Evolutionary conservation across 176 grass and related monocot species (phyloP).

Genomic region (Guadua angustifolia): DNA sequence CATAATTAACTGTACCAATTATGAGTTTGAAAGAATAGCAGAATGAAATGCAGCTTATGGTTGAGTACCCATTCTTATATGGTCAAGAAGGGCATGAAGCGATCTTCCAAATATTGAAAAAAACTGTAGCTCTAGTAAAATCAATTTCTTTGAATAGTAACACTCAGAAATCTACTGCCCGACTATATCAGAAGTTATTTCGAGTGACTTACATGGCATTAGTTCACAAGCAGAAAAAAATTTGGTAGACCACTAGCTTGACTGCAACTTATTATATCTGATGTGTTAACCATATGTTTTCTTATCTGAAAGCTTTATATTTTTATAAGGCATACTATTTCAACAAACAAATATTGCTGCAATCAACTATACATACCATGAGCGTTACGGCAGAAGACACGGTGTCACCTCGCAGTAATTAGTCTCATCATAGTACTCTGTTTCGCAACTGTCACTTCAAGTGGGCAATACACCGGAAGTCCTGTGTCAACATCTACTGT

Average conservation of each 20-base stretch:
- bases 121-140: neutral
- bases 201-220: neutral
- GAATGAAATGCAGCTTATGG: neutral
- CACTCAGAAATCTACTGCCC: neutral
- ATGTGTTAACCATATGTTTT: conserved; percentile 3
- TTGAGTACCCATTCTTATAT: neutral
- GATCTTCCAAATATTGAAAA: neutral
- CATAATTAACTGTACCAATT: neutral
- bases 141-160: neutral
- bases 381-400: conserved; percentile 93
- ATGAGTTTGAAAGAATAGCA: neutral
- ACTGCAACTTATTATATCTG: conserved; percentile 30
- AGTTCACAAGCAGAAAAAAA: conserved; percentile 8
- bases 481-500: conserved; percentile 89
- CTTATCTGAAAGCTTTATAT: conserved; percentile 19
- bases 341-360: conserved; percentile 1
- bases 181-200: conserved; percentile 13
- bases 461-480: conserved; percentile 89
- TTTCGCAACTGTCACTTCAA: conserved; percentile 90
- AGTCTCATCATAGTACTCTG: conserved; percentile 85
- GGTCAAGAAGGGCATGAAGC: neutral
- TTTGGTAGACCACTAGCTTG: conserved; percentile 27
- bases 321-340: conserved; percentile 15
- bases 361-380: conserved; percentile 62
- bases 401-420: conserved; percentile 90